Conservation (phyloP, 768 basidiomycete genomes). For the Trametes sanguinea region DNA sequence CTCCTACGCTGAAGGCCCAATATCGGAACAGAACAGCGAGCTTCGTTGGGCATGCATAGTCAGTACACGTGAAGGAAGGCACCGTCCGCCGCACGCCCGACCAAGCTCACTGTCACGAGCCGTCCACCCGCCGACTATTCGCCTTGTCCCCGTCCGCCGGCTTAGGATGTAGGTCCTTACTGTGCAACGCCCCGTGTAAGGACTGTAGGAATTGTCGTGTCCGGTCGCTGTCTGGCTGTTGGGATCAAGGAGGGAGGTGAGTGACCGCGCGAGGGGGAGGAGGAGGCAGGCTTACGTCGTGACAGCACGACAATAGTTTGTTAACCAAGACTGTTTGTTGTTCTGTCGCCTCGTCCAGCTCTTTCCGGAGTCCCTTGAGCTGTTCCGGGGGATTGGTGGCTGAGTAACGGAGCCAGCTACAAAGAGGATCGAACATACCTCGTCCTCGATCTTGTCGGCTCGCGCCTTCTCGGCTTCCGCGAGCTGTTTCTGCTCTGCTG, state of each 20-base stretch:
- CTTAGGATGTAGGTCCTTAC: constrained; percentile 2
- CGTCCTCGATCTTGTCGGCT: constrained; percentile 70
- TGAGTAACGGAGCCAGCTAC: not conserved
- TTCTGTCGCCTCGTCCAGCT: constrained; percentile 78
- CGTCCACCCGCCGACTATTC: constrained; percentile 19
- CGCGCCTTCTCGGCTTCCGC: constrained; percentile 73
- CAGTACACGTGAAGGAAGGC: constrained; percentile 9
- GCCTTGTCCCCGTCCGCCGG: constrained; percentile 8
- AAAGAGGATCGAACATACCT: constrained; percentile 49
- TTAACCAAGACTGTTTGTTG: constrained; percentile 81
- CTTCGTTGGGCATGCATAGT: constrained; percentile 8
- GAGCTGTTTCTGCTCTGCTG: constrained; percentile 84
- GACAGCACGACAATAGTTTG: constrained; percentile 82
- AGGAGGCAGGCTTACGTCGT: constrained; percentile 61
- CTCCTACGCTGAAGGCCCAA: not conserved
- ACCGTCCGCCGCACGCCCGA: constrained; percentile 12
- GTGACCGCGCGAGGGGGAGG: constrained; percentile 9
- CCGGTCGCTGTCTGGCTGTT: constrained; percentile 78
- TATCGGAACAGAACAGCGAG: not conserved
- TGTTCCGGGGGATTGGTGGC: constrained; percentile 31
- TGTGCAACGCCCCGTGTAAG: constrained; percentile 18
- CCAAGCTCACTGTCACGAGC: constrained; percentile 23
- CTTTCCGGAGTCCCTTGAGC: constrained; percentile 70
- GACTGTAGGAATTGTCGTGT: constrained; percentile 57
- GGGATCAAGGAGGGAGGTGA: constrained; percentile 13